Percentiles rank a stretch among this genome's conserved stretches.
Conservation (phyloP, 441 rosid species). For the Pelargonium exstipulatum region DNA sequence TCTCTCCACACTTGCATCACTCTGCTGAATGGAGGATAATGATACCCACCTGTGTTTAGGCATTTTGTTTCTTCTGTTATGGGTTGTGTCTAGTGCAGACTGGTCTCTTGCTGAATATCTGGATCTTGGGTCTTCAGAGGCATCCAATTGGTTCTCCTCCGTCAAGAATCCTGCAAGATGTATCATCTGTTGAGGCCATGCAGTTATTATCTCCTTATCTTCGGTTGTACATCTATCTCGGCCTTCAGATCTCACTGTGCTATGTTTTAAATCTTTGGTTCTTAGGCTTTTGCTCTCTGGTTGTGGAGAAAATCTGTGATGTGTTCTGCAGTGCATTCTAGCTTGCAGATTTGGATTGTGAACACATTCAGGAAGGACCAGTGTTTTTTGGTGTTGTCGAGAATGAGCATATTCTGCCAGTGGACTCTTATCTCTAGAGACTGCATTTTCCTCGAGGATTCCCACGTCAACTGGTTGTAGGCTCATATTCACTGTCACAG, state of each 20-base stretch:
- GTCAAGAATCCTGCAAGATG: slow-evolving; percentile 9
- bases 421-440: slow-evolving; percentile 5
- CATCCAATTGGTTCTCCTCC: slow-evolving; percentile 14
- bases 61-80: slow-evolving; percentile 11
- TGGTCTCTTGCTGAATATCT: not conserved
- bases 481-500: slow-evolving; percentile 29
- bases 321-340: not conserved
- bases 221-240: slow-evolving; percentile 9
- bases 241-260: slow-evolving; percentile 7
- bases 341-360: slow-evolving; percentile 1
- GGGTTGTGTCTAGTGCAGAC: slow-evolving; percentile 9
- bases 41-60: slow-evolving; percentile 23
- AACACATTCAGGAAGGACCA: slow-evolving; percentile 11
- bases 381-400: slow-evolving; percentile 9
- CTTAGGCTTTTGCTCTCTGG: slow-evolving; percentile 5
- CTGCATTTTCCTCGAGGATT: slow-evolving; percentile 4
- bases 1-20: slow-evolving; percentile 25
- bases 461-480: slow-evolving; percentile 24
- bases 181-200: slow-evolving; percentile 13
- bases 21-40: slow-evolving; percentile 25
- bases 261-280: slow-evolving; percentile 4
- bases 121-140: slow-evolving; percentile 1
- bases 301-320: slow-evolving; percentile 2
- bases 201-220: slow-evolving; percentile 11
- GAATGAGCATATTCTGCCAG: slow-evolving; percentile 19